phyloP scores from a whole-genome alignment of 495 filamentous ascomycete species.

The Neurospora sp. region DNA sequence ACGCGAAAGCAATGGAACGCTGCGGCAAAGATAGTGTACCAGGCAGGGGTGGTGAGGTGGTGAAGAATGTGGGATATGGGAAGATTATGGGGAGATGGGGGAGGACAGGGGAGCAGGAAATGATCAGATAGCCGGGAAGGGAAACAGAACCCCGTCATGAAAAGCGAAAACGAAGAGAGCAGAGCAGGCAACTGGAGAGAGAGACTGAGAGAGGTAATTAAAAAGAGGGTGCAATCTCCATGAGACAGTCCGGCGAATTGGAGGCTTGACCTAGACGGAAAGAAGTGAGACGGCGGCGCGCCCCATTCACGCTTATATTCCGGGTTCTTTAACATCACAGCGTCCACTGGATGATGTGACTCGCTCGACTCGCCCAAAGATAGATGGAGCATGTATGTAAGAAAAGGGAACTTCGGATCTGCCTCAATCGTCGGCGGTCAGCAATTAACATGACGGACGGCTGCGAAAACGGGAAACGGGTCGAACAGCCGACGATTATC shows the following conservation, averaged over 20 bases:
- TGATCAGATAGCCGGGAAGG: constrained; percentile 26
- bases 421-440: neutral
- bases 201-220: neutral
- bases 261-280: neutral
- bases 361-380: neutral
- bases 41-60: neutral
- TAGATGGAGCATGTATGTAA: neutral
- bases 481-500: neutral
- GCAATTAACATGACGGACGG: neutral
- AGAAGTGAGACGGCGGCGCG: neutral
- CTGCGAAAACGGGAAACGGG: neutral
- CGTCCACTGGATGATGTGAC: neutral
- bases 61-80: neutral
- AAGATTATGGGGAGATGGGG: constrained; percentile 23
- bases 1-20: constrained; percentile 1
- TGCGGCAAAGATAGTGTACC: neutral
- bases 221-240: neutral
- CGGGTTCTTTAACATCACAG: neutral
- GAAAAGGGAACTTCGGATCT: neutral
- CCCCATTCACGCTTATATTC: neutral
- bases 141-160: neutral
- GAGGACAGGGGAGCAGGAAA: constrained; percentile 38
- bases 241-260: neutral
- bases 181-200: neutral
- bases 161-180: constrained; percentile 39